Conservation (phyloP, 2,329 filamentous ascomycete species). For the Pestalotiopsis fici region DNA sequence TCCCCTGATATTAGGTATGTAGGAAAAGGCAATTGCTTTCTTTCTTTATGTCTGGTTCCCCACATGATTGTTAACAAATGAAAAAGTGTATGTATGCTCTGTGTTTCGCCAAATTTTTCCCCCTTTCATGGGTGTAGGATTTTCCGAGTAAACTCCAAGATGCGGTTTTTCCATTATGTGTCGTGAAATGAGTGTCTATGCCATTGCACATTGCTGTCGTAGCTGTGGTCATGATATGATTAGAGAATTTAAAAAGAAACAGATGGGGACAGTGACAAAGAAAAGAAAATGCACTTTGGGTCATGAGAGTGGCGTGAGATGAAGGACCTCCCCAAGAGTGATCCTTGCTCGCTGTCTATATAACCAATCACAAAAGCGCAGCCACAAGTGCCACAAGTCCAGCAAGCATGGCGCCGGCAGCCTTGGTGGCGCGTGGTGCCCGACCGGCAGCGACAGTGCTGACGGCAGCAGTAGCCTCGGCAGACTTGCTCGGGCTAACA, state of each 20-base stretch:
- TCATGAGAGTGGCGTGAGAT: not conserved
- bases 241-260: not conserved
- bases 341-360: too few relatives aligned
- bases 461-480: conserved; percentile 5
- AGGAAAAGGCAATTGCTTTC: not conserved
- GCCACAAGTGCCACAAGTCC: conserved; percentile 26
- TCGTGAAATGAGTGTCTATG: conserved; percentile 6
- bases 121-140: not conserved
- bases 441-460: conserved; percentile 13
- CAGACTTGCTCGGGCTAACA: conserved; percentile 3
- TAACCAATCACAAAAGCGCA: conserved; percentile 20
- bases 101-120: not conserved
- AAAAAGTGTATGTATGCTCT: not conserved
- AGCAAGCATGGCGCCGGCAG: conserved; percentile 24
- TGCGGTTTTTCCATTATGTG: not conserved
- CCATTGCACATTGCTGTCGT: conserved; percentile 2
- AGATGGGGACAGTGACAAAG: not conserved
- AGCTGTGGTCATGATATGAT: conserved; percentile 10
- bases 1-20: not conserved
- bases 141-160: not conserved
- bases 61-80: not conserved
- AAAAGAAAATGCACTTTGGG: not conserved
- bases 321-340: not conserved
- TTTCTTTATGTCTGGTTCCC: not conserved
- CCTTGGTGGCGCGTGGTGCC: conserved; percentile 20